Evolutionary conservation across 1,284 basidiomycete genomes (phyloP).

Genomic region (Bjerkandera adusta): DNA sequence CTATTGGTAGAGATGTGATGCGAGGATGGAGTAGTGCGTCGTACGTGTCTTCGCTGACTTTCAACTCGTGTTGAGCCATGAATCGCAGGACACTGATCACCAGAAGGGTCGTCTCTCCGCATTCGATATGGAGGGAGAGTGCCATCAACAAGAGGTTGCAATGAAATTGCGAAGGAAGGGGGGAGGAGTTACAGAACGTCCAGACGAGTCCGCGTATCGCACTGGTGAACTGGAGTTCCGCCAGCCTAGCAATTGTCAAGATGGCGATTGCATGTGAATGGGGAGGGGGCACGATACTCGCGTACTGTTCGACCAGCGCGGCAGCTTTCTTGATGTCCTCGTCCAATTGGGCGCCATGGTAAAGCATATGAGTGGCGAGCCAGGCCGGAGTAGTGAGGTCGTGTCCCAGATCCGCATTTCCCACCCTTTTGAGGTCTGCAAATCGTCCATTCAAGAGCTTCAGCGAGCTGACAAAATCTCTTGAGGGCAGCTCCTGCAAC

Average conservation of each 20-base stretch:
- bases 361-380: slow-evolving; percentile 50
- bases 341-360: slow-evolving; percentile 43
- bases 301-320: slow-evolving; percentile 37
- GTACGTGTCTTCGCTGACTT: slow-evolving; percentile 43
- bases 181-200: slow-evolving; percentile 42
- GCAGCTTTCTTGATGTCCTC: slow-evolving; percentile 39
- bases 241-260: slow-evolving; percentile 46
- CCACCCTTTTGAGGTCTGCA: too few species aligned
- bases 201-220: slow-evolving; percentile 42
- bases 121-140: slow-evolving; percentile 42
- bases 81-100: slow-evolving; percentile 41
- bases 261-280: slow-evolving; percentile 44
- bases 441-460: too few species aligned
- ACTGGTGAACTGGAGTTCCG: slow-evolving; percentile 42
- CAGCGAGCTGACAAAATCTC: too few species aligned
- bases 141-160: slow-evolving; percentile 58
- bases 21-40: slow-evolving; percentile 44
- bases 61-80: slow-evolving; percentile 42
- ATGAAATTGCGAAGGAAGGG: slow-evolving; percentile 29
- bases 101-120: slow-evolving; percentile 37
- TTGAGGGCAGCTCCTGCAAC: too few species aligned
- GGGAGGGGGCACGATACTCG: slow-evolving; percentile 29
- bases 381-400: slow-evolving; percentile 55
- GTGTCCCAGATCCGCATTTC: too few species aligned
- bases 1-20: slow-evolving; percentile 47